phyloP scores from a whole-genome alignment of 2,329 filamentous ascomycete species.

The Periconia sp. region DNA sequence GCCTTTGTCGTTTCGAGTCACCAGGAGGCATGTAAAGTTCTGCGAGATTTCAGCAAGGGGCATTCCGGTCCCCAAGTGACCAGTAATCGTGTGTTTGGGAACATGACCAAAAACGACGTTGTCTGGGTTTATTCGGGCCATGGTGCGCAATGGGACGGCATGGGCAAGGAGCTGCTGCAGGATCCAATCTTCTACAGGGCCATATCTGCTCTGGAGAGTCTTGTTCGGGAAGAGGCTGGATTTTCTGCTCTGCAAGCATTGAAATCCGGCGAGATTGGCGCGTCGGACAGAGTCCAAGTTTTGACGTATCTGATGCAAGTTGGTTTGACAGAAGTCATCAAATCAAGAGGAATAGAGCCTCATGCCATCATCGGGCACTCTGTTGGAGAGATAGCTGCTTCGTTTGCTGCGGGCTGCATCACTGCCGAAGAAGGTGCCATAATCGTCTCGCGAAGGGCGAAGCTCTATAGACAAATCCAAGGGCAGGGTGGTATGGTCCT shows the following conservation, averaged over 20 bases:
- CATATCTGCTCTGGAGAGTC: constrained; percentile 26
- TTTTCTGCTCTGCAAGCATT: constrained; percentile 20
- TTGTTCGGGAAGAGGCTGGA: constrained; percentile 18
- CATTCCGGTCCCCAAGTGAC: constrained; percentile 2
- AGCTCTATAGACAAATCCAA: constrained; percentile 34
- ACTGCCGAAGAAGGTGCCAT: constrained; percentile 39
- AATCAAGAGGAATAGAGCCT: constrained; percentile 32
- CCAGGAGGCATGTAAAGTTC: constrained; percentile 18
- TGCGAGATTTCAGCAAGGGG: constrained; percentile 19
- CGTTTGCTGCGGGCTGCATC: constrained; percentile 38
- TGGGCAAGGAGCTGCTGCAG: constrained; percentile 44
- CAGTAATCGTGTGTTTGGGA: constrained; percentile 12
- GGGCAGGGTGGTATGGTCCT: constrained; percentile 36
- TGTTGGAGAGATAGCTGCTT: constrained; percentile 46
- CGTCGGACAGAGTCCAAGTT: constrained; percentile 33
- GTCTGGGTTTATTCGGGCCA: constrained; percentile 50
- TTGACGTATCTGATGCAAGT: constrained; percentile 43
- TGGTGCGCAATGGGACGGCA: constrained; percentile 47
- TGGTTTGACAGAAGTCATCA: constrained; percentile 34
- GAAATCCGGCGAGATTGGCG: constrained; percentile 22
- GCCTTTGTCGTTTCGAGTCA: constrained; percentile 24
- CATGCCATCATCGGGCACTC: constrained; percentile 47
- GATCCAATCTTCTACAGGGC: constrained; percentile 24
- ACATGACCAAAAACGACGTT: constrained; percentile 12
- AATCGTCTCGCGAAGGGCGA: constrained; percentile 38